Percentiles rank a stretch among this genome's conserved stretches.
Evolutionary conservation across 164 flowering plant species (phyloP).

Genomic region (Magnolia officinalis): DNA sequence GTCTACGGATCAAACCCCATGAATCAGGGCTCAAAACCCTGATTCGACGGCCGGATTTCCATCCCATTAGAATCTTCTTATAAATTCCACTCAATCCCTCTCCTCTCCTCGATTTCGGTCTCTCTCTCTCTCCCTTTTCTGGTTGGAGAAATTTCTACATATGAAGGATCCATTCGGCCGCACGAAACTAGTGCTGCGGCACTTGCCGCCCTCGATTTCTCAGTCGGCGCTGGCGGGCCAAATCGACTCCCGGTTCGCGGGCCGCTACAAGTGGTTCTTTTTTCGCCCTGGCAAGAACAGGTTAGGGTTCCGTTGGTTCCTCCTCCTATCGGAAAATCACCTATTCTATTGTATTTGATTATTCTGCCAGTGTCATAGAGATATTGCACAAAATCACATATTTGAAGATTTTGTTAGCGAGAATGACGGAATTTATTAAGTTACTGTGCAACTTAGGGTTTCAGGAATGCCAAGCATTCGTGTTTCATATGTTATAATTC

Average conservation of each 20-base stretch:
- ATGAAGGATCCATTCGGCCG: constrained; percentile 66
- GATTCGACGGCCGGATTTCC: neutral
- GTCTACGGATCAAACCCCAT: neutral
- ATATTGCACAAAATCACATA: neutral
- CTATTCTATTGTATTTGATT: neutral
- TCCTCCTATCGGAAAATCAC: neutral
- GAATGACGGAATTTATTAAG: neutral
- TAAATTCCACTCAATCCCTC: neutral
- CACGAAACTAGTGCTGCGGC: constrained; percentile 85
- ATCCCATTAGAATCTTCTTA: neutral
- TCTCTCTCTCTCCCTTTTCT: too few relatives aligned
- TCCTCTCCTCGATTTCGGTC: neutral
- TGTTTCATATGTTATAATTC: neutral
- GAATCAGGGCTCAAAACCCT: neutral
- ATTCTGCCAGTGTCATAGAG: neutral
- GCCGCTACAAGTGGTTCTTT: constrained; percentile 65
- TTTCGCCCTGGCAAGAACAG: constrained; percentile 73
- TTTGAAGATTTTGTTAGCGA: neutral
- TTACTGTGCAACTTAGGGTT: neutral
- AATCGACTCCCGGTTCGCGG: constrained; percentile 59
- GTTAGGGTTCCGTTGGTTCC: constrained; percentile 32
- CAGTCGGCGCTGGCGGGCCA: constrained; percentile 57
- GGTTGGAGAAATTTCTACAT: neutral
- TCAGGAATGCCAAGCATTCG: neutral
- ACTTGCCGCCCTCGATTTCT: constrained; percentile 77